phyloP scores from a whole-genome alignment of 331 rosid species.

The Quercus phellos region DNA sequence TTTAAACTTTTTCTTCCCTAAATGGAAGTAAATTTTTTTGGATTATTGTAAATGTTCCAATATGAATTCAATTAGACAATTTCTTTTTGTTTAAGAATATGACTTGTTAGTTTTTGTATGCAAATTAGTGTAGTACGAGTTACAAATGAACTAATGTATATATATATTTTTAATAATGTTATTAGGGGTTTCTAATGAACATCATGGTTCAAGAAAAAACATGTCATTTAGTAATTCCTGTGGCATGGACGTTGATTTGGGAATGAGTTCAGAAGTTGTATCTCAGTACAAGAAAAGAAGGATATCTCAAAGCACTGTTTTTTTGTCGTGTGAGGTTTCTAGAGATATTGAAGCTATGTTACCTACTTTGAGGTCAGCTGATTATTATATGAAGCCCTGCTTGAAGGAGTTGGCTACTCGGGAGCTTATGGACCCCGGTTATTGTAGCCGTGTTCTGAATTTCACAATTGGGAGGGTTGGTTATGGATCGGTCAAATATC shows the following conservation, averaged over 20 bases:
- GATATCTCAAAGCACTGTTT: conserved; percentile 17
- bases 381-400: conserved; percentile 59
- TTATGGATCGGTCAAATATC: conserved; percentile 68
- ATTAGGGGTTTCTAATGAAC: conserved; percentile 22
- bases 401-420: conserved; percentile 48
- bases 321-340: conserved; percentile 23
- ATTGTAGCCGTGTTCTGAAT: conserved; percentile 53
- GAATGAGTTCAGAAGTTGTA: conserved; percentile 27
- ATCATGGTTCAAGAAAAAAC: conserved; percentile 14
- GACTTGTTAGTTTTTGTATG: neutral
- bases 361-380: conserved; percentile 45
- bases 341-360: conserved; percentile 32
- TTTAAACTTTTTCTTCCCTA: neutral
- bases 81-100: neutral
- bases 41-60: neutral
- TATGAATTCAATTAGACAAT: neutral
- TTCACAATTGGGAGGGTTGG: conserved; percentile 75
- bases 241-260: conserved; percentile 35
- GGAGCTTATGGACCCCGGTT: conserved; percentile 59
- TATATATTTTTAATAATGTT: neutral
- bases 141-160: neutral
- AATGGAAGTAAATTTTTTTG: neutral
- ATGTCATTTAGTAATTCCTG: conserved; percentile 16
- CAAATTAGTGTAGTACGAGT: neutral
- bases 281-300: conserved; percentile 46